Evolutionary conservation across 2,329 filamentous ascomycete genomes (phyloP).

Genomic region (Fusarium tricinctum): DNA sequence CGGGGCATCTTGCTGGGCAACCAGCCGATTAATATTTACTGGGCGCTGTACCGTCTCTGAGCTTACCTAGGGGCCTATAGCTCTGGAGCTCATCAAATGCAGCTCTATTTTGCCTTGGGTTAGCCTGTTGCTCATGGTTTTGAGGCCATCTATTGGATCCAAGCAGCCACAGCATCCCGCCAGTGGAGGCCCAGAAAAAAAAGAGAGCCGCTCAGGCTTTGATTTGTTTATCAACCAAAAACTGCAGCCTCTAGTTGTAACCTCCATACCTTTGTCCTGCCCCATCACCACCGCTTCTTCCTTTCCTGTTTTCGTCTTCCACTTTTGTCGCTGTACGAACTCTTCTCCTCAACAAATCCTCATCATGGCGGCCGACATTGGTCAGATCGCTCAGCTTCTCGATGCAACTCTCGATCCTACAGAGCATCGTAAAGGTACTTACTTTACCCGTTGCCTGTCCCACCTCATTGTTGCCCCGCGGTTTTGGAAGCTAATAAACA

Average conservation of each 20-base stretch:
- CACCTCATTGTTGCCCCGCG: constrained; percentile 48
- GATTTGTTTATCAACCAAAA: constrained; percentile 35
- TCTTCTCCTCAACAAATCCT: constrained; percentile 33
- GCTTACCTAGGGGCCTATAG: constrained; percentile 2
- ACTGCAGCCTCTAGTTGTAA: constrained; percentile 33
- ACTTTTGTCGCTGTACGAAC: constrained; percentile 24
- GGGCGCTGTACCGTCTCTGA: constrained; percentile 6
- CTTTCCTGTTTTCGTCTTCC: constrained; percentile 37
- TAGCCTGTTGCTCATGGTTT: constrained; percentile 14
- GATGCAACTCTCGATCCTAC: constrained; percentile 90
- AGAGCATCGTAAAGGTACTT: constrained; percentile 90
- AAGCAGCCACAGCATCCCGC: constrained; percentile 14
- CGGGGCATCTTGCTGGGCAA: constrained; percentile 17
- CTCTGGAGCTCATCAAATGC: constrained; percentile 25
- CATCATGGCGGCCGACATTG: constrained; percentile 70
- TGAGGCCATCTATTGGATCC: constrained; percentile 20
- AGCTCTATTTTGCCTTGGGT: constrained; percentile 11
- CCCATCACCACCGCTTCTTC: constrained; percentile 44
- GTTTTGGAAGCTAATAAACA: constrained; percentile 56
- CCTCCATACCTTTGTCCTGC: constrained; percentile 32
- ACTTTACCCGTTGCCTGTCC: constrained; percentile 48
- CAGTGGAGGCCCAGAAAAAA: constrained; percentile 34
- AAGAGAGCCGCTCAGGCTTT: constrained; percentile 24
- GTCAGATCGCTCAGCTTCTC: constrained; percentile 82
- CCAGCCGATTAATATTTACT: constrained; percentile 19